phyloP scores from a whole-genome alignment of 2,329 filamentous ascomycete species.

The Podosphaera fusca region DNA sequence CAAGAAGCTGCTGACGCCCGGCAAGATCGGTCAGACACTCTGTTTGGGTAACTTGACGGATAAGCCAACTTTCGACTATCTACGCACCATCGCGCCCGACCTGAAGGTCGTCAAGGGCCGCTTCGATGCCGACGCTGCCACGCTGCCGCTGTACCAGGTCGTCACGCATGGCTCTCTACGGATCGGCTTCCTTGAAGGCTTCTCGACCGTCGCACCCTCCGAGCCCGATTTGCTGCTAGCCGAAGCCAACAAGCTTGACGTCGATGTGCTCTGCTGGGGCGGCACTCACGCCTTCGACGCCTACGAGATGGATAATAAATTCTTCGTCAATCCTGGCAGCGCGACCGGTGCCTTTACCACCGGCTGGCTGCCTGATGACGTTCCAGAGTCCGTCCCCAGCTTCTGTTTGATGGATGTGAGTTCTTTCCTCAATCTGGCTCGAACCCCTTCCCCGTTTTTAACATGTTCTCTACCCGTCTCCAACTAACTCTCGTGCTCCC shows the following conservation, averaged over 20 bases:
- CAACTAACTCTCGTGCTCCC: constrained; percentile 7
- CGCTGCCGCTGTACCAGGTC: constrained; percentile 39
- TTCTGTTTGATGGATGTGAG: constrained; percentile 96
- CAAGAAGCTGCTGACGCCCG: constrained; percentile 63
- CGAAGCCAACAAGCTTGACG: constrained; percentile 44
- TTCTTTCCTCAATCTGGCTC: constrained; percentile 12
- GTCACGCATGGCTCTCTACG: constrained; percentile 42
- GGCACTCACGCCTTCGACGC: constrained; percentile 47
- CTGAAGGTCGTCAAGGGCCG: constrained; percentile 47
- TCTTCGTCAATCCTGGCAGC: constrained; percentile 47
- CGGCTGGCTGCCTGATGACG: constrained; percentile 32
- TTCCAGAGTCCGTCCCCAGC: constrained; percentile 55
- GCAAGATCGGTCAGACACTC: constrained; percentile 63
- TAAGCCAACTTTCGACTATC: constrained; percentile 59
- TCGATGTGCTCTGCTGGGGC: constrained; percentile 46
- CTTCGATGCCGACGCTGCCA: constrained; percentile 42
- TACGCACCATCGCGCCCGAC: constrained; percentile 49
- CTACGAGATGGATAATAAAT: constrained; percentile 53
- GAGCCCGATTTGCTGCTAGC: constrained; percentile 44
- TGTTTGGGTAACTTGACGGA: constrained; percentile 65
- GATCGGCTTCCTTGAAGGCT: constrained; percentile 44
- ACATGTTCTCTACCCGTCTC: neutral
- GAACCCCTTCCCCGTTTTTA: neutral
- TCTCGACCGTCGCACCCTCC: constrained; percentile 37
- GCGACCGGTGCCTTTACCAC: constrained; percentile 40